phyloP scores from a whole-genome alignment of 164 flowering plant species.

The Umbilicus rupestris region DNA sequence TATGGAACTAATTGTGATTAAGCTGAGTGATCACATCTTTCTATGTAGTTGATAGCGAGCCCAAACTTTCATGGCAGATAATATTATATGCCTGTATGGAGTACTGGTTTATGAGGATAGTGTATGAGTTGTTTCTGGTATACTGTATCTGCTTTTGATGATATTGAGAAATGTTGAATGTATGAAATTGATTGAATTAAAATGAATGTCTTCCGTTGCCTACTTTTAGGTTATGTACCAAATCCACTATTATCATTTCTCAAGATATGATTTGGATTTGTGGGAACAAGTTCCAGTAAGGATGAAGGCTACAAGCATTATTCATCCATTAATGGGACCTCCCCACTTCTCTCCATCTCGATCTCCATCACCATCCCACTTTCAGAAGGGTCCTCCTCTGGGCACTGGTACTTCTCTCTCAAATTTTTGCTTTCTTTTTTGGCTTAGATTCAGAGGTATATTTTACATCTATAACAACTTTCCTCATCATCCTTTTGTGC shows the following conservation, averaged over 20 bases:
- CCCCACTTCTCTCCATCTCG: neutral
- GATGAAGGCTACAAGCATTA: conserved; percentile 6
- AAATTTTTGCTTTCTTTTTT: too few relatives aligned
- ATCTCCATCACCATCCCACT: neutral
- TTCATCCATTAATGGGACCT: conserved; percentile 3
- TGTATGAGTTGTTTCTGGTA: neutral
- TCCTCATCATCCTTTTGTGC: neutral
- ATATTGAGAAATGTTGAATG: neutral
- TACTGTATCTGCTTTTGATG: neutral
- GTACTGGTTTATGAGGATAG: neutral
- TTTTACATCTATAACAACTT: neutral
- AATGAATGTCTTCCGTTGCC: neutral
- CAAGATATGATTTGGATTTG: neutral
- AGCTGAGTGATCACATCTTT: neutral
- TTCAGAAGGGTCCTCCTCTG: too few relatives aligned
- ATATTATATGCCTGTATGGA: too few relatives aligned
- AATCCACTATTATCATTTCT: neutral
- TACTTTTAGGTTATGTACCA: conserved; percentile 1
- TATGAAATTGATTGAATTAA: neutral
- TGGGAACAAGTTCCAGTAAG: conserved; percentile 8
- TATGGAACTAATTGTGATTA: neutral
- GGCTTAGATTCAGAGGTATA: too few relatives aligned
- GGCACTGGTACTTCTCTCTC: too few relatives aligned
- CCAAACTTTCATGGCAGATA: neutral
- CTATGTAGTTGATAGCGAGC: neutral